A percentile compares a stretch with the other conserved stretches of the same genome.
phyloP scores from a whole-genome alignment of 73 alveolate genomes.

The Symbiodinium natans region DNA sequence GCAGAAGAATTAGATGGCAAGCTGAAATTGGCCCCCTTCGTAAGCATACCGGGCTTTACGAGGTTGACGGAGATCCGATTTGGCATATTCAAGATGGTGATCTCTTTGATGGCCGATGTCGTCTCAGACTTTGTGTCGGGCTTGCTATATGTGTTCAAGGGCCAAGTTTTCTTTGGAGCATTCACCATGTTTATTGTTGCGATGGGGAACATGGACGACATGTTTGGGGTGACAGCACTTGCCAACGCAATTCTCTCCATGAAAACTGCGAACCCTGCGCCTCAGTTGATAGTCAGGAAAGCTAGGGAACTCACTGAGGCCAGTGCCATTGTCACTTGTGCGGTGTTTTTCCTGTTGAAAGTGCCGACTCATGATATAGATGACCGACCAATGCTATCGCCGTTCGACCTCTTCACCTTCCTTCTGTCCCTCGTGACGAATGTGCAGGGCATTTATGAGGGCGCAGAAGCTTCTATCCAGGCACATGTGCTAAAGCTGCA shows the following conservation, averaged over 20 bases:
- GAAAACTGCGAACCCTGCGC: not conserved
- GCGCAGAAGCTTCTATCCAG: conserved; percentile 16
- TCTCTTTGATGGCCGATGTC: not conserved
- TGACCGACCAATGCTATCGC: not conserved
- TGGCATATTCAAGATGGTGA: not conserved
- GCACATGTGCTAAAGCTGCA: not conserved
- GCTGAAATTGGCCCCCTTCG: conserved; percentile 6
- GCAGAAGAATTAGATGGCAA: not conserved
- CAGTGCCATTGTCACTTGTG: not conserved
- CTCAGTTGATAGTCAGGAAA: not conserved
- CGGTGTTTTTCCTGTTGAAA: not conserved
- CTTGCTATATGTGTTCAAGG: not conserved
- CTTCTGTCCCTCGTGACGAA: not conserved
- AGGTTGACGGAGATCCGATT: not conserved
- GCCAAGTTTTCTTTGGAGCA: not conserved
- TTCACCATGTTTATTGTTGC: not conserved
- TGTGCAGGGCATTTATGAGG: not conserved
- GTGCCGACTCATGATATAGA: not conserved
- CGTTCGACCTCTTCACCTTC: not conserved
- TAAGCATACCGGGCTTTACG: not conserved
- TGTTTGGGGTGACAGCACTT: not conserved
- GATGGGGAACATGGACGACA: not conserved
- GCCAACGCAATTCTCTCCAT: not conserved
- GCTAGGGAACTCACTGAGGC: not conserved
- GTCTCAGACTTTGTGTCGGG: not conserved